A percentile compares a stretch with the other conserved stretches of the same genome.
Evolutionary conservation across 345 rosid species (phyloP).

Genomic region (Sonneratia alba): DNA sequence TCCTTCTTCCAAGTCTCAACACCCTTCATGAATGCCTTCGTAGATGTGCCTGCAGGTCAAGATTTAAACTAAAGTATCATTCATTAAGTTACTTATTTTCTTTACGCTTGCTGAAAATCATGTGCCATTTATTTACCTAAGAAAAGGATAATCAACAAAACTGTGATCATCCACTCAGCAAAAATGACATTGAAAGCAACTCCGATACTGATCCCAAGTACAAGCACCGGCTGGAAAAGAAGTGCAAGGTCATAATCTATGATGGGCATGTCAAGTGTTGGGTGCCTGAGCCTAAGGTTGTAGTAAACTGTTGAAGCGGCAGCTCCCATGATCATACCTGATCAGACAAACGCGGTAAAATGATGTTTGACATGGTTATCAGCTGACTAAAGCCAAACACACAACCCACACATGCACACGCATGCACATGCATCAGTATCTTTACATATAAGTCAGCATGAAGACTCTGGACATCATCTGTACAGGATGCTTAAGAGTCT

Average conservation of each 20-base stretch:
- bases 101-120: neutral
- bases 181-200: constrained; percentile 60
- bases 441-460: neutral
- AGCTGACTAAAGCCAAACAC: neutral
- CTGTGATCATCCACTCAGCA: constrained; percentile 79
- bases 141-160: constrained; percentile 67
- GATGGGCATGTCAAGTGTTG: constrained; percentile 17
- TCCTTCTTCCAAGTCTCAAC: constrained; percentile 81
- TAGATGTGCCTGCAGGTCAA: constrained; percentile 50
- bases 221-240: constrained; percentile 72
- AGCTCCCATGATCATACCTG: constrained; percentile 89
- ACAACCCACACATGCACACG: no score
- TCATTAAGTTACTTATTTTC: neutral
- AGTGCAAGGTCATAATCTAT: constrained; percentile 46
- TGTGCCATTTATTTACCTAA: constrained; percentile 31
- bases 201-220: constrained; percentile 71
- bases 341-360: constrained; percentile 4
- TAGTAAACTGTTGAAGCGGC: constrained; percentile 68
- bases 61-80: neutral
- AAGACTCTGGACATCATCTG: neutral
- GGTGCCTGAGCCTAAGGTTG: constrained; percentile 61
- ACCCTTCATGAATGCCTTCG: constrained; percentile 73
- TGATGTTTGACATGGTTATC: neutral
- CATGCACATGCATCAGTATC: no score
- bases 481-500: neutral